Percentiles rank a stretch among this genome's conserved stretches.
phyloP scores from a whole-genome alignment of 2,329 filamentous ascomycete species.

The Botrytis deweyae region DNA sequence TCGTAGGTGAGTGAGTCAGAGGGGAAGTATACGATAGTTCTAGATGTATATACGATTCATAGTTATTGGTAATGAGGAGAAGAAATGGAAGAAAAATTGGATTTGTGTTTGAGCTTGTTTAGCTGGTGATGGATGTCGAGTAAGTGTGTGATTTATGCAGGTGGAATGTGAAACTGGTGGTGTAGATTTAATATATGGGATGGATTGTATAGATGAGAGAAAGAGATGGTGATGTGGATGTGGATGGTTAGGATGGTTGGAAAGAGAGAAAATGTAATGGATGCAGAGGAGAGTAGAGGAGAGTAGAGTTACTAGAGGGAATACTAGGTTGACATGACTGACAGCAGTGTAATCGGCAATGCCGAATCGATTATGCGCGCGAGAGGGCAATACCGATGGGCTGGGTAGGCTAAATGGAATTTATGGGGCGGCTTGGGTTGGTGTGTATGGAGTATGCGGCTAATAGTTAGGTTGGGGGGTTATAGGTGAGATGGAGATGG shows the following conservation, averaged over 20 bases:
- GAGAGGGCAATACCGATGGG: neutral
- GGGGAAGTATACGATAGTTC: neutral
- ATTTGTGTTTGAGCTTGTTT: neutral
- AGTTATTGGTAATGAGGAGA: neutral
- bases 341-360: neutral
- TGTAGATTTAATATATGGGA: neutral
- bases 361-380: neutral
- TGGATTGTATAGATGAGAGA: neutral
- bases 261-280: neutral
- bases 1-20: neutral
- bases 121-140: neutral
- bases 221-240: neutral
- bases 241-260: neutral
- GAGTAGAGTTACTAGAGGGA: neutral
- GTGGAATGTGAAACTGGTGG: neutral
- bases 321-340: neutral
- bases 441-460: neutral
- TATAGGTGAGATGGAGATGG: neutral
- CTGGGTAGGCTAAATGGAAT: neutral
- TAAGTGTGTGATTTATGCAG: neutral
- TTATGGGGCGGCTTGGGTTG: neutral
- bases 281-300: neutral
- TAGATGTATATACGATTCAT: neutral
- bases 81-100: neutral
- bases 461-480: neutral